phyloP scores from a whole-genome alignment of 225 moss, liverwort and hornwort species.

The Pleurozium schreberi region DNA sequence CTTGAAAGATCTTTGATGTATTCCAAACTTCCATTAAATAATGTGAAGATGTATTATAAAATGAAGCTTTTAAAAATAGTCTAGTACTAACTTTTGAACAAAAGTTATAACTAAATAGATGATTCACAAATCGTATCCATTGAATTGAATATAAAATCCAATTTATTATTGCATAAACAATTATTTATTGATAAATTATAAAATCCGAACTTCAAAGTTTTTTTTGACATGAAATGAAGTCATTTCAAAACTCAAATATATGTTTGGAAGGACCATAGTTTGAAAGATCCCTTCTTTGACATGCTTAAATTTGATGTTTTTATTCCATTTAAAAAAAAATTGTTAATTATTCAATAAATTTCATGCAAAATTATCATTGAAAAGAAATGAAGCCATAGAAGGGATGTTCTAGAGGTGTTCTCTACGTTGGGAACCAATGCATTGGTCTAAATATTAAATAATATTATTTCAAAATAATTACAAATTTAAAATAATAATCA shows the following conservation, averaged over 20 bases:
- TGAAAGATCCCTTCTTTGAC: background rate
- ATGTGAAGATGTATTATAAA: background rate
- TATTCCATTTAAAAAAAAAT: background rate
- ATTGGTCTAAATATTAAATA: too few relatives aligned
- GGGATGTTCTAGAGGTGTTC: too few relatives aligned
- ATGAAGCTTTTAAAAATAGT: background rate
- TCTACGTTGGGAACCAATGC: too few relatives aligned
- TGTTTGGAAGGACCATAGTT: rapidly evolving
- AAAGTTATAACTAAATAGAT: background rate
- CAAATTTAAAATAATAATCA: too few relatives aligned
- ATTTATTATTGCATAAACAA: too few relatives aligned
- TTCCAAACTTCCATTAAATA: background rate
- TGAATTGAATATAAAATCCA: too few relatives aligned
- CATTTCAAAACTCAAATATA: background rate
- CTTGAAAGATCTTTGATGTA: background rate
- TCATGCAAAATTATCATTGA: rapidly evolving
- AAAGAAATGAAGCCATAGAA: too few relatives aligned
- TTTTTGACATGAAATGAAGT: background rate
- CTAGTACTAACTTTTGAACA: background rate
- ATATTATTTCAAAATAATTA: too few relatives aligned
- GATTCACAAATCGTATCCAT: background rate
- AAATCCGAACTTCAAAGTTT: too few relatives aligned
- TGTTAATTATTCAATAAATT: too few relatives aligned
- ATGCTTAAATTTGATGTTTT: background rate
- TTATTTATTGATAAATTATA: too few relatives aligned